Evolutionary conservation across 2,329 filamentous ascomycete species (phyloP).

Genomic region (Madurella mycetomatis): DNA sequence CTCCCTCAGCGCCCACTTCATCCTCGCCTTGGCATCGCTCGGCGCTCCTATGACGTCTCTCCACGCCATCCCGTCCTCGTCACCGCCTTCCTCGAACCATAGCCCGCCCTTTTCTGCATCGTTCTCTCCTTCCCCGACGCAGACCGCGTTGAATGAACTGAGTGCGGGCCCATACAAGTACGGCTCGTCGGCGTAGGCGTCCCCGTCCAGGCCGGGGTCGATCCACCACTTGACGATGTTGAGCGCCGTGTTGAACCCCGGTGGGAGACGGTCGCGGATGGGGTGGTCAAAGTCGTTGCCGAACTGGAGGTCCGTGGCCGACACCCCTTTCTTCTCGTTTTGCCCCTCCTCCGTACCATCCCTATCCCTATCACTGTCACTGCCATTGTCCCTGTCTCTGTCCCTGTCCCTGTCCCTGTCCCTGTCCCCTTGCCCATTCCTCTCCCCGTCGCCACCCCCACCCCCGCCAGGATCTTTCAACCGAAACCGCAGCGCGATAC

Average conservation of each 20-base stretch:
- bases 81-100: constrained; percentile 62
- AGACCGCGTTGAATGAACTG: constrained; percentile 72
- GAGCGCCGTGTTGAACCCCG: constrained; percentile 80
- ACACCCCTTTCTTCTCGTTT: constrained; percentile 45
- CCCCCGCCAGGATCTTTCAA: constrained; percentile 48
- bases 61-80: constrained; percentile 48
- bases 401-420: too few relatives aligned
- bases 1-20: constrained; percentile 53
- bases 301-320: constrained; percentile 73
- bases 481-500: constrained; percentile 72
- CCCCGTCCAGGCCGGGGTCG: constrained; percentile 85
- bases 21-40: constrained; percentile 46
- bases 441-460: constrained; percentile 14
- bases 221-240: constrained; percentile 85
- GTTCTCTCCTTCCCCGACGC: constrained; percentile 54
- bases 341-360: constrained; percentile 2
- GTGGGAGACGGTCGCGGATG: constrained; percentile 79
- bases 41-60: constrained; percentile 50
- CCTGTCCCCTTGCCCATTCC: neutral
- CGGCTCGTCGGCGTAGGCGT: constrained; percentile 81
- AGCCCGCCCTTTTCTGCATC: constrained; percentile 48
- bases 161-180: constrained; percentile 81
- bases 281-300: constrained; percentile 95
- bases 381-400: too few relatives aligned
- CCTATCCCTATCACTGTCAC: constrained; percentile 23